Conservation (phyloP, 2,329 filamentous ascomycete species). For the Exophiala dermatitidis region DNA sequence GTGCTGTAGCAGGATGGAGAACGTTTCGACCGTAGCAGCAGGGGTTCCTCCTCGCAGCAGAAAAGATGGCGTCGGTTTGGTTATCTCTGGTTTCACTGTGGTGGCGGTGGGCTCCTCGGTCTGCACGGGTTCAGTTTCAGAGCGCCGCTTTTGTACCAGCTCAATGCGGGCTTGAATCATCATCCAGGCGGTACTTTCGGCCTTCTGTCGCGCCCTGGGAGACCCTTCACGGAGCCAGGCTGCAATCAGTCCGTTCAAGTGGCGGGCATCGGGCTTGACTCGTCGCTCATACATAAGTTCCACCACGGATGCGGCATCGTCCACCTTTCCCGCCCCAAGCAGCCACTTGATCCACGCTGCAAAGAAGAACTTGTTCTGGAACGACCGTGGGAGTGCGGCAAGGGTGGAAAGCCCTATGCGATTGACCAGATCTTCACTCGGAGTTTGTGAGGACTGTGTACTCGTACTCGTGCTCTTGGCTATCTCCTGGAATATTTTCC, state of each 20-base stretch:
- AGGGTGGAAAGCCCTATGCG: conserved; percentile 45
- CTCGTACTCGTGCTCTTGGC: conserved; percentile 5
- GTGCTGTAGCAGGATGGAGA: conserved; percentile 65
- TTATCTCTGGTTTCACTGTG: background rate
- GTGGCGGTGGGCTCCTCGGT: too few species aligned
- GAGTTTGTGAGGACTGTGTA: conserved; percentile 11
- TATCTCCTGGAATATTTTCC: conserved; percentile 34
- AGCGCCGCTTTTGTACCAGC: conserved; percentile 45
- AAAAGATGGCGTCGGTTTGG: conserved; percentile 33
- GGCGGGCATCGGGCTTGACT: conserved; percentile 61
- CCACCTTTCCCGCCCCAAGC: conserved; percentile 62
- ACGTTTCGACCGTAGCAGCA: conserved; percentile 67
- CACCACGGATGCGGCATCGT: conserved; percentile 65
- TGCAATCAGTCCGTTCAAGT: conserved; percentile 74
- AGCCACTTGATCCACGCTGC: conserved; percentile 83
- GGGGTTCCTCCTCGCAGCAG: conserved; percentile 40
- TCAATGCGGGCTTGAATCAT: conserved; percentile 66
- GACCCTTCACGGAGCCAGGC: conserved; percentile 64
- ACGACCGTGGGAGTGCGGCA: conserved; percentile 45
- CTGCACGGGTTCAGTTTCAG: background rate
- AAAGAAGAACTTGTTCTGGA: conserved; percentile 71
- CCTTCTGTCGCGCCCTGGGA: conserved; percentile 49
- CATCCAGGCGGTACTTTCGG: conserved; percentile 63
- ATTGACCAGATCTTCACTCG: conserved; percentile 40
- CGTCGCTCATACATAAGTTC: conserved; percentile 66